Conservation (phyloP, 2,329 filamentous ascomycete genomes). For the Tolypocladium amazonense region DNA sequence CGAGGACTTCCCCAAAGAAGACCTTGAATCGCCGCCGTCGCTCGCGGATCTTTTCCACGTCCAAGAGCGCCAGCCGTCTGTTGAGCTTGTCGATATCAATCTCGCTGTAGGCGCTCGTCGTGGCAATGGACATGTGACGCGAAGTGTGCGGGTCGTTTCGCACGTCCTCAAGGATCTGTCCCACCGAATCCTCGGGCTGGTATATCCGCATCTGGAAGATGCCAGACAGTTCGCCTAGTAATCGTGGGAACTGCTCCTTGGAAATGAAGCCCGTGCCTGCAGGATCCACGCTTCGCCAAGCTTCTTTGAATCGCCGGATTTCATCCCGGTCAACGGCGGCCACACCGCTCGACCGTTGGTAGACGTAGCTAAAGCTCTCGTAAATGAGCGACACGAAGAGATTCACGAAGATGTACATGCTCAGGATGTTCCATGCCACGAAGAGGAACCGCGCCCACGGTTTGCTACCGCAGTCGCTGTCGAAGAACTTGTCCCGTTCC, state of each 20-base stretch:
- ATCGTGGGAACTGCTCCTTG: slow-evolving; percentile 77
- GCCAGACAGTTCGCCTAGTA: slow-evolving; percentile 86
- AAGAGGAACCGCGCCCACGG: slow-evolving; percentile 84
- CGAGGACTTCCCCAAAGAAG: slow-evolving; percentile 96
- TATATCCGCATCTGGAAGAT: slow-evolving; percentile 98
- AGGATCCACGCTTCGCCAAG: slow-evolving; percentile 93
- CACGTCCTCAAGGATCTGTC: slow-evolving; percentile 79
- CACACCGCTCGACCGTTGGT: slow-evolving; percentile 89
- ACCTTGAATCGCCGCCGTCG: slow-evolving; percentile 73
- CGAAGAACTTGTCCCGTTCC: slow-evolving; percentile 58
- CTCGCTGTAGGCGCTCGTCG: slow-evolving; percentile 39
- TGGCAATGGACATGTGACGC: slow-evolving; percentile 44
- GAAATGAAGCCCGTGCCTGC: slow-evolving; percentile 84
- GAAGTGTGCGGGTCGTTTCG: slow-evolving; percentile 43
- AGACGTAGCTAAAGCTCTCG: slow-evolving; percentile 98
- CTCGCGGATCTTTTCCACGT: slow-evolving; percentile 62
- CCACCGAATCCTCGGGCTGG: slow-evolving; percentile 77
- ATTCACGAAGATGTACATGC: slow-evolving; percentile 99
- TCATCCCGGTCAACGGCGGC: slow-evolving; percentile 86
- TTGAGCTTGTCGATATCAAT: slow-evolving; percentile 71
- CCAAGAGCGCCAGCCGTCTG: slow-evolving; percentile 59
- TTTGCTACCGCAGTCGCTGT: slow-evolving; percentile 86
- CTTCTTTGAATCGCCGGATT: slow-evolving; percentile 93
- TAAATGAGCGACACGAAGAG: slow-evolving; percentile 98
- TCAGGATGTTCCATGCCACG: slow-evolving; percentile 96